Base-by-base conservation (phyloP, 2,329 filamentous ascomycete species). In the Plenodomus tracheiphilus region DNA sequence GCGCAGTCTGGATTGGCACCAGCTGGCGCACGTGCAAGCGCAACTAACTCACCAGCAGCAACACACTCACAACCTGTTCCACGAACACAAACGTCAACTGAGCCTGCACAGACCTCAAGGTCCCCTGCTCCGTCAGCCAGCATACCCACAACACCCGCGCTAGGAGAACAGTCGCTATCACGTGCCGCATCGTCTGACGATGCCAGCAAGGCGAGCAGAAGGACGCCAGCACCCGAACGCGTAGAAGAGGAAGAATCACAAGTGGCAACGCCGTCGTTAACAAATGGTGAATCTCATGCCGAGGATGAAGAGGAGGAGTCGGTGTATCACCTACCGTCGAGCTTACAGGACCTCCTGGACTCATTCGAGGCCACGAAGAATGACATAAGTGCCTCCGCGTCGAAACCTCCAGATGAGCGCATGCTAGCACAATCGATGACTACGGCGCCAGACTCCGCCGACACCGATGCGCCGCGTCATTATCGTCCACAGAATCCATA, bases 251-350 rank as follows among this genome's bases (percentile, higher is more conserved):
- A 71, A 10, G 68, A 67, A 20, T 63, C 65, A 19, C 59, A 63
- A 41, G 70, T 49, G 76, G 61, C 65, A 15, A 72, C 68, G 2
- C 69, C 68, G 20, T 65, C 70, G 36, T 54, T 77, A 18, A 77
- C 78, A 5, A 84, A 85, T 56, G 81, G 82, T 19, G 79, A 83
- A 42, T 71, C 72, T 11, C 77, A 79, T 60, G 75, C 75, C 42
- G 77, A 79, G 25, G 77, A 75, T n/a, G 78, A 80, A 46, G 75
- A 76, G 17, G 86, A 90, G 51, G 89, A 97, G 73, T 94, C 89
- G 11, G 88, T 97, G 61, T 99, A 93, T 72, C 92, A 97, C 71
- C 82, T 99, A 32, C 94, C 94, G 3, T 84, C 91, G 6, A 91
- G 89, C 22, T 77, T 99, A 45, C 89, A 91, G 65, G 94, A 99